Conservation (phyloP, 2,329 filamentous ascomycete genomes). For the Sclerotinia minor region DNA sequence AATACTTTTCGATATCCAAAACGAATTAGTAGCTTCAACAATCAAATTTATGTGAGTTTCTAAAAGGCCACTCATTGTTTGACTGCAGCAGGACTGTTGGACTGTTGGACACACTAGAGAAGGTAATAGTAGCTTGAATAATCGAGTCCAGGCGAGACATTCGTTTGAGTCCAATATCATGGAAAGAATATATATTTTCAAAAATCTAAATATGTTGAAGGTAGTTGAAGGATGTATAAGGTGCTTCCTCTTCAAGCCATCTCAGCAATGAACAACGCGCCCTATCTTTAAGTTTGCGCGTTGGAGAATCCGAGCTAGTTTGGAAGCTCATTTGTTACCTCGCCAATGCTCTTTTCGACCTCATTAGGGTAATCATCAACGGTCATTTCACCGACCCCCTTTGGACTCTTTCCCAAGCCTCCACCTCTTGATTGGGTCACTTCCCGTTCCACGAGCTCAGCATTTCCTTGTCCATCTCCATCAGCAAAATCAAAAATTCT, state of each 20-base stretch:
- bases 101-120: no score
- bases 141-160: not conserved
- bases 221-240: not conserved
- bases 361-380: constrained; percentile 8
- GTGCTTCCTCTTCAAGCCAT: not conserved
- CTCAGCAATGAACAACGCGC: not conserved
- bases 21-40: no score
- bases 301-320: constrained; percentile 13
- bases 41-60: no score
- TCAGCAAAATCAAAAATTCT: constrained; percentile 40
- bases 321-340: constrained; percentile 30
- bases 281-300: not conserved
- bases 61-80: no score
- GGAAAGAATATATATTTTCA: not conserved
- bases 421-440: constrained; percentile 39
- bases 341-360: constrained; percentile 22
- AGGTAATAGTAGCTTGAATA: not conserved
- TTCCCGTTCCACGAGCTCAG: constrained; percentile 38
- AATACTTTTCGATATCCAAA: no score
- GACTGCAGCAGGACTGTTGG: no score
- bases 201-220: not conserved
- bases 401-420: constrained; percentile 38
- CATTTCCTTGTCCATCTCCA: constrained; percentile 33
- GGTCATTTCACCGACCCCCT: constrained; percentile 31
- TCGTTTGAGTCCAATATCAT: not conserved